Conservation (phyloP, 805 yeast genomes). For the Brettanomyces custersianus region DNA sequence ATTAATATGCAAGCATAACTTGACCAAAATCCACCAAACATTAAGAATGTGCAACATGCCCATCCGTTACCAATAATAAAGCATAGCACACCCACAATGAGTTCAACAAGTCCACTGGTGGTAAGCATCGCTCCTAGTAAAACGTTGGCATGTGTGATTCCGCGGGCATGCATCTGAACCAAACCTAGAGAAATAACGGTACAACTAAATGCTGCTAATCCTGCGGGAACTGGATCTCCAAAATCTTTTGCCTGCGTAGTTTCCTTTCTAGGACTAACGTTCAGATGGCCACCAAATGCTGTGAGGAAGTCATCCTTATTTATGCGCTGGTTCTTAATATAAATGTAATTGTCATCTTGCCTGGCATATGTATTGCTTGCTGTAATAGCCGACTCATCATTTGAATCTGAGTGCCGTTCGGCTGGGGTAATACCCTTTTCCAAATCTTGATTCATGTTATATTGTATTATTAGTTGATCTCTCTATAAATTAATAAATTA, state of each 20-base stretch:
- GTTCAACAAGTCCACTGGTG: conserved; percentile 41
- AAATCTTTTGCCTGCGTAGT: conserved; percentile 18
- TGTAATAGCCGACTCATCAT: background rate
- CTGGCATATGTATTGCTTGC: conserved; percentile 21
- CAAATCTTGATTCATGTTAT: too few relatives aligned
- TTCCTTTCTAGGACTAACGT: conserved; percentile 29
- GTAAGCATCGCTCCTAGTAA: conserved; percentile 38
- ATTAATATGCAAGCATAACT: conserved; percentile 38
- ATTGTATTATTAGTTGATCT: too few relatives aligned
- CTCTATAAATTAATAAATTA: too few relatives aligned
- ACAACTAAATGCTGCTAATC: conserved; percentile 39
- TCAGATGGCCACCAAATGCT: conserved; percentile 55
- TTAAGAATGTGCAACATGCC: conserved; percentile 43
- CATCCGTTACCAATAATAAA: conserved; percentile 43
- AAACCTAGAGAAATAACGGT: conserved; percentile 41
- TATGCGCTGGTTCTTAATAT: conserved; percentile 34
- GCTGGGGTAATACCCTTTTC: too few relatives aligned
- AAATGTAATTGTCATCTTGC: conserved; percentile 33
- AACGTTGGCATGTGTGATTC: conserved; percentile 33
- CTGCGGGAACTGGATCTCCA: conserved; percentile 47
- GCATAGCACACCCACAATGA: conserved; percentile 45
- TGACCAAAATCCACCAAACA: conserved; percentile 50
- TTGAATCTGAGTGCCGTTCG: too few relatives aligned
- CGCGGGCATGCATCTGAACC: conserved; percentile 35
- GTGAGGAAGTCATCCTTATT: conserved; percentile 45